Evolutionary conservation across 139 green algal genomes (phyloP), one percentile per base, ranked within the genome.

Genomic region (Coelastrella sp.): DNA sequence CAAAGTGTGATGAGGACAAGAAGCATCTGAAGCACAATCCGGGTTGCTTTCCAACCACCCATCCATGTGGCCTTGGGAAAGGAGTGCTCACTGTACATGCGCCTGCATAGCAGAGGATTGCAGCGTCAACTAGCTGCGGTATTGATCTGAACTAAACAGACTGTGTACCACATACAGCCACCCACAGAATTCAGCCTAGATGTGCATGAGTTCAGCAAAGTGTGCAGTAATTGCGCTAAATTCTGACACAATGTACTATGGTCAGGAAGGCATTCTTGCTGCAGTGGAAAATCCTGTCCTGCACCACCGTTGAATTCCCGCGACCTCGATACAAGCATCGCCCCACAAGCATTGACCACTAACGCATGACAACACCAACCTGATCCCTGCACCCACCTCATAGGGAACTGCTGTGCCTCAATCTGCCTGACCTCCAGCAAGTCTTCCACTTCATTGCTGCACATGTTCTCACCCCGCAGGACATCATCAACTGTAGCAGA

Each of bases 41-140:
- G 68, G 2, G 83, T 88, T 4, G 83, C 83, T 60, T 88, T 88
- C 83, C 83, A 88, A 68, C 19, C 83, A 3, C 83, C 83, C 83
- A 88, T 88, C 83, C 83, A 88, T 16, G 47, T 17, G 13, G 5
- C 83, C 61, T 3, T 11, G 17, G 83, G 83, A 19, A 88, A 88
- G 5, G 83, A 58, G 14, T 71, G 83, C 66, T 88, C 83, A 10
- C 59, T 19, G 54, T 81, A 73, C 68, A 81, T 60, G 47, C 68
- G 54, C 83, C 83, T 88, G 54, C 80, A 75, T 7, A 64, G 74
- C 74, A 80, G 7, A 19, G 17, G 7, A 17, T 13, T 13, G 11
- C 10, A 71, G 61, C 61, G 11, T 71, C 8, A 10, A 13, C 11
- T 10, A 71, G 61, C 10, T 71, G n/a, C 11, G 2, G 3, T 13